Evolutionary conservation across 2,329 filamentous ascomycete genomes (phyloP).

Genomic region (Epichloe amarillans): DNA sequence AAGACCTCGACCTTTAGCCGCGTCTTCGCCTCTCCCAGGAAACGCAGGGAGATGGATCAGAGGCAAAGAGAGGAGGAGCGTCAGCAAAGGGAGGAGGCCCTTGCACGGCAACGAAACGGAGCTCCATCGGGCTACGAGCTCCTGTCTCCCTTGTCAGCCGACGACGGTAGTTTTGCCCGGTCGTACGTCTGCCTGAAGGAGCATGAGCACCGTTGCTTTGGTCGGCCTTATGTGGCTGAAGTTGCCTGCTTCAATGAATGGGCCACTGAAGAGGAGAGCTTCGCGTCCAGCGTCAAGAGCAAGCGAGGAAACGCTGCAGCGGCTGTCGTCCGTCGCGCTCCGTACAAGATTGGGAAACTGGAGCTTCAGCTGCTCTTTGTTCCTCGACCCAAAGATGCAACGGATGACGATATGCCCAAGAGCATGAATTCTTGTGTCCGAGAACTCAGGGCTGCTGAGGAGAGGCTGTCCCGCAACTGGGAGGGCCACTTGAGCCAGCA

Average conservation of each 20-base stretch:
- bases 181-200: slow-evolving; percentile 91
- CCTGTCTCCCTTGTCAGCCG: slow-evolving; percentile 71
- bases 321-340: slow-evolving; percentile 64
- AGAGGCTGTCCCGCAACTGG: slow-evolving; percentile 61
- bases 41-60: slow-evolving; percentile 86
- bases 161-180: slow-evolving; percentile 87
- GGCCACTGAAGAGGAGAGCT: slow-evolving; percentile 73
- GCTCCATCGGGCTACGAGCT: slow-evolving; percentile 73
- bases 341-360: slow-evolving; percentile 93
- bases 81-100: slow-evolving; percentile 51
- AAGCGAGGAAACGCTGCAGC: slow-evolving; percentile 62
- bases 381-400: slow-evolving; percentile 72
- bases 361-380: slow-evolving; percentile 91
- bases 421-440: slow-evolving; percentile 95
- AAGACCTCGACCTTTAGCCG: slow-evolving; percentile 86
- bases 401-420: slow-evolving; percentile 97
- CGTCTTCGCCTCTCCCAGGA: slow-evolving; percentile 88
- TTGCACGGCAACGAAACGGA: slow-evolving; percentile 46
- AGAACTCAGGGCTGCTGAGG: slow-evolving; percentile 83
- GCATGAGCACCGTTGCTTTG: slow-evolving; percentile 78
- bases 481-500: slow-evolving; percentile 92
- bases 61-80: slow-evolving; percentile 69
- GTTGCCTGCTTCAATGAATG: slow-evolving; percentile 97
- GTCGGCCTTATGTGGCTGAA: slow-evolving; percentile 75
- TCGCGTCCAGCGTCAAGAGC: slow-evolving; percentile 82